Conservation (phyloP, 192 early-diverging fungal species). For the Rhizophlyctis rosea region DNA sequence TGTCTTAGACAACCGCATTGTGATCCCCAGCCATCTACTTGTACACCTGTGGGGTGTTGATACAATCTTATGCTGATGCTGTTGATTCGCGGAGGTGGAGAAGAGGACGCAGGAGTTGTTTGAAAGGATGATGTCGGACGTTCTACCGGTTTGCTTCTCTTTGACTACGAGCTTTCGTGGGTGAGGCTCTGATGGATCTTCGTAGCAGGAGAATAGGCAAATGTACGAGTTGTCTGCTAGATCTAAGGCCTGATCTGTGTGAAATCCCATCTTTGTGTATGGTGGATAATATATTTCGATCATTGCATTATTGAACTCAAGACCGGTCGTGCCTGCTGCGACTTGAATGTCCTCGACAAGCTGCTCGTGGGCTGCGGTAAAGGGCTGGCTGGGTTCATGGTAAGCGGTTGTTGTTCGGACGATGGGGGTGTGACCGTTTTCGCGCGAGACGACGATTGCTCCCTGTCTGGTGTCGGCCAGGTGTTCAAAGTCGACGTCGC, state of each 20-base stretch:
- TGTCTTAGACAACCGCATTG: background rate
- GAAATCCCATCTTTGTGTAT: constrained; percentile 2
- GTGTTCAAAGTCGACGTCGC: too few relatives aligned
- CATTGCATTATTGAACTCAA: constrained; percentile 8
- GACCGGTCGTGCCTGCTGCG: too few relatives aligned
- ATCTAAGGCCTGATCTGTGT: constrained; percentile 5
- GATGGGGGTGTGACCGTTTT: too few relatives aligned
- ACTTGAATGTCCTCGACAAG: too few relatives aligned
- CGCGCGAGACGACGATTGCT: too few relatives aligned
- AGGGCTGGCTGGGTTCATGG: too few relatives aligned
- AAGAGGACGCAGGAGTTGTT: background rate
- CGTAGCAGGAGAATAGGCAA: constrained; percentile 4
- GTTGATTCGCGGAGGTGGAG: background rate
- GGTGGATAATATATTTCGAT: background rate
- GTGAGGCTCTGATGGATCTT: background rate
- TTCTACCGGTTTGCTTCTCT: constrained; percentile 2
- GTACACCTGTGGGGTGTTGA: too few relatives aligned
- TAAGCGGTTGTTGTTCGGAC: too few relatives aligned
- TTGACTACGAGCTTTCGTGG: constrained; percentile 8
- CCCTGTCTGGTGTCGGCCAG: too few relatives aligned
- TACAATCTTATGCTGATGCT: background rate
- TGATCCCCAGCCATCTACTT: constrained; percentile 6
- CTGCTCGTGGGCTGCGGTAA: too few relatives aligned
- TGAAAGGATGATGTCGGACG: background rate
- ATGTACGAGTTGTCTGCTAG: constrained; percentile 5